Evolutionary conservation across 441 rosid species (phyloP), one percentile per base, ranked within the genome.

Genomic region (Arabidopsis hybrid): DNA sequence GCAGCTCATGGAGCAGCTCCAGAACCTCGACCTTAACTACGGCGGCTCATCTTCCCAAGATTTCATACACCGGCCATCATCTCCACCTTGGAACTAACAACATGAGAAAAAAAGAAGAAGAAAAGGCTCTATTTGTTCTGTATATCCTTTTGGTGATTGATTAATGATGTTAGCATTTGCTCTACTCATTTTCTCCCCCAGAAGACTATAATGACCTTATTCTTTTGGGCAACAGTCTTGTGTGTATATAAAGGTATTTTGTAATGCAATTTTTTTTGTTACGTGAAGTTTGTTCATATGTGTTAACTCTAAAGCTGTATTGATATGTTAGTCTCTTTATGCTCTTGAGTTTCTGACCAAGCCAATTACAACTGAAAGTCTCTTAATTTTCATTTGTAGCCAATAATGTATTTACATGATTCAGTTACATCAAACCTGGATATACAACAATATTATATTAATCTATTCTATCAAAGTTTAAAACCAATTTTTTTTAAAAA

Each of bases 1-100:
- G 26, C 97, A 94, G 80, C 88, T 94, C 10, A 94, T 94, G 90
- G 98, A 91, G 73, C 98, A 94, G 81, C 96, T 94, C 70, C 97
- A 91, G 77, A 90, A 85, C 83, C 96, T 94, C 10, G 97, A 94
- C 82, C 78, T 85, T 76, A 90, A 90, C 81, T 90, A 93, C 4
- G 95, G 92, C 56, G 53, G 67, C 26, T 78, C 91, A 26, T 83
- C 94, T 35, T 82, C 93, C 0, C 95, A 91, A 83, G 98, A 91
- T 83, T 86, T 86, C 74, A 74, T 89, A 77, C 90, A 87, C 79
- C 79, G 83, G 80, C 89, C 95, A 14, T 83, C 96, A 21, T 91
- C 97, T n/a, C 98, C 97, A 2, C 91, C 97, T 13, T 94, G 96
- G 96, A 94, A 85, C 80, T 94, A 82, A 72, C 71, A 38, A 4